Evolutionary conservation across 108 stramenopile genomes (phyloP).

Genomic region (Epithemia pelagica): DNA sequence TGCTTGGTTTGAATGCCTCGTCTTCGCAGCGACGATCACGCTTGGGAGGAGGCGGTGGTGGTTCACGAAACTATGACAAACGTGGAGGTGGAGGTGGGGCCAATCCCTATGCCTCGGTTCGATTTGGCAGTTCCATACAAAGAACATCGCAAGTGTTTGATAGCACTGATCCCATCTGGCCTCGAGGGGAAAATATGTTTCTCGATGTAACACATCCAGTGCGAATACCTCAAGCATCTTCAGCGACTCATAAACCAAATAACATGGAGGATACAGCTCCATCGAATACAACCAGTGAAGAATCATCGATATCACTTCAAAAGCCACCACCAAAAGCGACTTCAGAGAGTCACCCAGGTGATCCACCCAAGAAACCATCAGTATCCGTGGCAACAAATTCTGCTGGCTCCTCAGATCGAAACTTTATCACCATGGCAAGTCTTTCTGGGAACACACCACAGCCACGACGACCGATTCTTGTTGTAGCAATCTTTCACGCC

Average conservation of each 20-base stretch:
- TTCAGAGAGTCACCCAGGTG: neutral
- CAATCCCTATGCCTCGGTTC: slow-evolving; percentile 58
- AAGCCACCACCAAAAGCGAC: neutral
- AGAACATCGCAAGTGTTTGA: slow-evolving; percentile 50
- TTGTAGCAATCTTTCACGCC: slow-evolving; percentile 44
- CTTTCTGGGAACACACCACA: neutral
- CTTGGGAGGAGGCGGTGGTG: slow-evolving; percentile 18
- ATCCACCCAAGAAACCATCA: slow-evolving; percentile 1
- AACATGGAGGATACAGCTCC: neutral
- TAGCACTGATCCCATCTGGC: slow-evolving; percentile 61
- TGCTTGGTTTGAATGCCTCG: slow-evolving; percentile 7
- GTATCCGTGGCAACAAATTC: neutral
- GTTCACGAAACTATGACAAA: neutral
- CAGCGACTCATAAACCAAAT: slow-evolving; percentile 3
- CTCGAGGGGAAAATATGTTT: slow-evolving; percentile 63
- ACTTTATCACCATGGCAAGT: neutral
- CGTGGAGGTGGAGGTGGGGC: slow-evolving; percentile 8
- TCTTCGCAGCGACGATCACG: no score
- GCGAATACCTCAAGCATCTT: slow-evolving; percentile 7
- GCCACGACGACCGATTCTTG: slow-evolving; percentile 20
- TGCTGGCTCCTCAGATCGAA: neutral
- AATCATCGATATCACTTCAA: neutral
- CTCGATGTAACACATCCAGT: slow-evolving; percentile 70
- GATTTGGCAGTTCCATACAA: slow-evolving; percentile 52
- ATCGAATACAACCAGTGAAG: neutral